These are phyloP conservation scores for Boletus rubropictus DNA, from an alignment of 768 basidiomycete genomes.

Conservation along the genomic window DNA sequence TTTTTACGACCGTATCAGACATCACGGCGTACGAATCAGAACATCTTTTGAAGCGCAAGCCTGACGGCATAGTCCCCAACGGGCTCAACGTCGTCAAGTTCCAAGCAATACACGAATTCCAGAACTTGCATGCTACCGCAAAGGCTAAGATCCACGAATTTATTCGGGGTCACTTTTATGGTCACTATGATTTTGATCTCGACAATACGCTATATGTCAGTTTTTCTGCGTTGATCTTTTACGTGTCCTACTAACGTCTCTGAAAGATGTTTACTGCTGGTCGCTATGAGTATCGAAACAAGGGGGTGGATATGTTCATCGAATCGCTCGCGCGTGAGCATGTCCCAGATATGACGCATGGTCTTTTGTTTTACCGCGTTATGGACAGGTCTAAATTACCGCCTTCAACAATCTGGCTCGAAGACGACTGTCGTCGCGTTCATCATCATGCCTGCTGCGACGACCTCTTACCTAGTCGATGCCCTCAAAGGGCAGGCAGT, in stretches of 20 bases:
- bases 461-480: constrained; percentile 95
- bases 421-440: constrained; percentile 91
- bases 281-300: constrained; percentile 97
- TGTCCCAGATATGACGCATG: background rate
- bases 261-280: constrained; percentile 96
- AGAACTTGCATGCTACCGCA: constrained; percentile 85
- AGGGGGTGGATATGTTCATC: constrained; percentile 99
- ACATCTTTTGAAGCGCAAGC: constrained; percentile 95
- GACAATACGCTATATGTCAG: constrained; percentile 83
- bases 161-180: constrained; percentile 95
- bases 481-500: constrained; percentile 97
- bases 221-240: constrained; percentile 1
- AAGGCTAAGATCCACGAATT: constrained; percentile 99
- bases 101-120: constrained; percentile 99
- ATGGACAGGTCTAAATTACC: constrained; percentile 48
- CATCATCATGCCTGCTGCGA: constrained; percentile 97
- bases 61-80: constrained; percentile 94
- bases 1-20: constrained; percentile 96
- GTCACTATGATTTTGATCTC: constrained; percentile 93
- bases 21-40: constrained; percentile 98
- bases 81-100: constrained; percentile 99
- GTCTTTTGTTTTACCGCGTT: background rate
- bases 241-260: constrained; percentile 4
- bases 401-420: constrained; percentile 57
- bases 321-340: constrained; percentile 83